Evolutionary conservation across 2,329 filamentous ascomycete species (phyloP).

Genomic region (Diaporthe citrichinensis): DNA sequence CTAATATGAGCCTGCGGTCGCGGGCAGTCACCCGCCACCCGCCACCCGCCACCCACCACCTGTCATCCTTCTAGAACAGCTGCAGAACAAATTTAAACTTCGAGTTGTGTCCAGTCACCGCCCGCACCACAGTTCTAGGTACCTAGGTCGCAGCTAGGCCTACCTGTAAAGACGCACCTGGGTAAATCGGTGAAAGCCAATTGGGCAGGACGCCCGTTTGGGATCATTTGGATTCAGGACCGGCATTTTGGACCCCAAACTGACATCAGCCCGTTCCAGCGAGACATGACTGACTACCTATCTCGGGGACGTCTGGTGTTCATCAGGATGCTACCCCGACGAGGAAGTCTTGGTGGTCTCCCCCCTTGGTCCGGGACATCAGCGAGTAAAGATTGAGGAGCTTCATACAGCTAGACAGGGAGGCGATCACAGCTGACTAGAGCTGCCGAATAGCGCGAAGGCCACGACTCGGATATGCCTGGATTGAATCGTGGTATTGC

Average conservation of each 20-base stretch:
- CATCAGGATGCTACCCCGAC: not conserved
- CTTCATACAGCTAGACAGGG: not conserved
- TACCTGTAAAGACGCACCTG: not conserved
- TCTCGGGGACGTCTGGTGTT: not conserved
- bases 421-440: conserved; percentile 8
- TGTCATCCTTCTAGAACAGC: conserved; percentile 9
- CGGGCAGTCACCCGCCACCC: not conserved
- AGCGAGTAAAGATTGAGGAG: conserved; percentile 1
- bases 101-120: conserved; percentile 1
- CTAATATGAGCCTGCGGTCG: not conserved
- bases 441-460: not conserved
- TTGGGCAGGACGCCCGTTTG: not conserved
- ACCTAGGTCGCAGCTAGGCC: not conserved
- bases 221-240: not conserved
- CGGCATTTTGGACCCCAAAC: conserved; percentile 22
- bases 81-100: conserved; percentile 28
- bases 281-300: not conserved
- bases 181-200: conserved; percentile 32
- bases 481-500: conserved; percentile 3
- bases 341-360: not conserved
- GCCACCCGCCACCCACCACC: not conserved
- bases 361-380: not conserved
- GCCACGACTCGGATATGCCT: conserved; percentile 10
- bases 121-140: not conserved
- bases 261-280: conserved; percentile 13